Percentiles rank a stretch among this genome's conserved stretches.
Conservation (phyloP, 1,284 basidiomycete genomes). For the Tilletiopsis washingtonensis region DNA sequence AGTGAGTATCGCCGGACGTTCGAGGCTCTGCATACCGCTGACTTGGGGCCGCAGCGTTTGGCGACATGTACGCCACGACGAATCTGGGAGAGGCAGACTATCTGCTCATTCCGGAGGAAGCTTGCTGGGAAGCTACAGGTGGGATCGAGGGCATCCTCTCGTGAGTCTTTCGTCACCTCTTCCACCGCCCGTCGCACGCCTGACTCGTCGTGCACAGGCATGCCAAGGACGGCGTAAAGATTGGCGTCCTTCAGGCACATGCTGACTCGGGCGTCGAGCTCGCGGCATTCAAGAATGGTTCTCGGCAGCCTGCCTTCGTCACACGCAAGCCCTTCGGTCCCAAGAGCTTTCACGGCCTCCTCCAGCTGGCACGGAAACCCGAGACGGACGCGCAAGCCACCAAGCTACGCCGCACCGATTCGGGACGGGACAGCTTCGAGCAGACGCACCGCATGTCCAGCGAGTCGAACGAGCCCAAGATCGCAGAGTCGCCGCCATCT, state of each 20-base stretch:
- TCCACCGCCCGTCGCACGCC: too few relatives aligned
- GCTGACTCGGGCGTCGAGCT: slow-evolving; percentile 22
- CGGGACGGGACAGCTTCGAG: not conserved
- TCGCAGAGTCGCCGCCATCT: not conserved
- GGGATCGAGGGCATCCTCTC: slow-evolving; percentile 18
- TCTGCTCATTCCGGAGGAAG: slow-evolving; percentile 26
- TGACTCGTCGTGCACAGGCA: too few relatives aligned
- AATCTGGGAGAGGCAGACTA: slow-evolving; percentile 23
- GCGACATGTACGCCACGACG: slow-evolving; percentile 26
- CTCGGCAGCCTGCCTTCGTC: slow-evolving; percentile 17
- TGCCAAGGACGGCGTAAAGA: slow-evolving; percentile 22
- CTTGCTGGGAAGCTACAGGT: slow-evolving; percentile 13
- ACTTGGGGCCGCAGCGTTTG: slow-evolving; percentile 7
- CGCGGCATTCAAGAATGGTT: slow-evolving; percentile 17
- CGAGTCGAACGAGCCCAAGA: not conserved
- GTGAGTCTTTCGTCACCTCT: too few relatives aligned
- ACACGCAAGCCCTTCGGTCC: slow-evolving; percentile 32
- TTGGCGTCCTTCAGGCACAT: slow-evolving; percentile 28
- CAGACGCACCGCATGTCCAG: not conserved
- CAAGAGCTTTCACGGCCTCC: slow-evolving; percentile 15
- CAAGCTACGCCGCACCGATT: not conserved
- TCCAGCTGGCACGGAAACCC: slow-evolving; percentile 13
- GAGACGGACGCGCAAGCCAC: slow-evolving; percentile 5
- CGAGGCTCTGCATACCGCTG: not conserved
- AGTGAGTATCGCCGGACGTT: not conserved